Base-by-base conservation (phyloP, 345 rosid species). In the Citrus unshiu region DNA sequence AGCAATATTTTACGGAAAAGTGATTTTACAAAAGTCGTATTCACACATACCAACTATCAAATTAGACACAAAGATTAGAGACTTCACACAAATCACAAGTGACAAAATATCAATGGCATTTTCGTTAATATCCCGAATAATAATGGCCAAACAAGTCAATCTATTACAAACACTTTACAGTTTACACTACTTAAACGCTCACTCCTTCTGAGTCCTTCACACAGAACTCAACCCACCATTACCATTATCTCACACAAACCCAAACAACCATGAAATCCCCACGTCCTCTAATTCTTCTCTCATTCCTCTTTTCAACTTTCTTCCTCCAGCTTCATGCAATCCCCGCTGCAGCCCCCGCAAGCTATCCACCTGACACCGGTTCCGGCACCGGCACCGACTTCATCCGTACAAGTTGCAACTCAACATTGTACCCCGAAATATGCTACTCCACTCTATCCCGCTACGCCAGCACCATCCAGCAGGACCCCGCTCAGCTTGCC, bases 351-450 rank as follows among this genome's bases (percentile, higher is more conserved):
- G 3, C 1, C 12, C 51, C 51, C 71, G 78, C 76, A 82, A 56
- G 63, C 68, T 79, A 84, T 57, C 77, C 81, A 80, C 56, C n/a
- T 25, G 24, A 37, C 63, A 2, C 49, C 14, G 14, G 49, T 7
- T 34, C 32, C 32, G 51, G 51, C 18, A 46, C 70, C 85, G 77
- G 27, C 86, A 57, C 85, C 3, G 93, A 89, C n/a, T 95, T 88
- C 90, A 90, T 95, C 89, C 96, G 89, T 1, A 51, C 87, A 21
- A 90, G 90, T 87, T 95, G 98, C 90, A 83, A 80, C 84, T 82
- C 88, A 21, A 95, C 98, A 35, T 83, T 92, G 7, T 95, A 95
- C 88, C 98, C 95, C 0, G 93, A 93, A 70, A 61, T 95, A 43
- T 95, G 98, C 88, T 93, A 71, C 84, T 58, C 86, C 72, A 87